phyloP scores from a whole-genome alignment of 148 eudicot genomes.

The Rhododendron simsii region DNA sequence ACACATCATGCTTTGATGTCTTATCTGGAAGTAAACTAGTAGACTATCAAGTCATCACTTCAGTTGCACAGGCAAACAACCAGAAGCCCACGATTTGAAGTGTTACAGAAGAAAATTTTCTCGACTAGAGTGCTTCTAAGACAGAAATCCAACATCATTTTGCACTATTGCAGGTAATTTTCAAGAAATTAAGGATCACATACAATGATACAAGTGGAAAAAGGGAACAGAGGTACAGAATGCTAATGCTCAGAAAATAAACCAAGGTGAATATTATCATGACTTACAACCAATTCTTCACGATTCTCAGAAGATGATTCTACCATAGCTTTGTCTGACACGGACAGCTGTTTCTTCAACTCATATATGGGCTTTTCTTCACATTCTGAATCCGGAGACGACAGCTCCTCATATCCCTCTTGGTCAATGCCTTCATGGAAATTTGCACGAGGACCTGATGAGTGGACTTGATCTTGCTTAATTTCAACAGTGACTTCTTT shows the following conservation, averaged over 20 bases:
- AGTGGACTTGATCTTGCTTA: slow-evolving; percentile 15
- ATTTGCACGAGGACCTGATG: slow-evolving; percentile 16
- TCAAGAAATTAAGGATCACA: background rate
- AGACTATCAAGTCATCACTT: background rate
- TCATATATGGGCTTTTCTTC: slow-evolving; percentile 20
- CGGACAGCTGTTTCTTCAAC: slow-evolving; percentile 7
- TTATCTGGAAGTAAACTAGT: background rate
- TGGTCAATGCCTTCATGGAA: slow-evolving; percentile 15
- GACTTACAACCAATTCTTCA: slow-evolving; percentile 39
- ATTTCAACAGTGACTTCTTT: slow-evolving; percentile 20
- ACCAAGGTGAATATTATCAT: background rate
- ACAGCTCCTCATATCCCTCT: slow-evolving; percentile 25
- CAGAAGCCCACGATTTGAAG: background rate
- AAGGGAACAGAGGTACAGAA: background rate
- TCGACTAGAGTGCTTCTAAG: background rate
- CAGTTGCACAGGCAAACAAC: background rate
- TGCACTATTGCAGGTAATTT: background rate
- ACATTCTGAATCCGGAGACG: slow-evolving; percentile 22
- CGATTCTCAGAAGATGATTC: slow-evolving; percentile 19
- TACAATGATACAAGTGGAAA: background rate
- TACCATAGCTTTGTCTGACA: slow-evolving; percentile 28
- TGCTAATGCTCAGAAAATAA: background rate
- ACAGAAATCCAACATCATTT: background rate
- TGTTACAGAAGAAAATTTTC: background rate
- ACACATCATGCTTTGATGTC: background rate